Conservation (phyloP, 495 filamentous ascomycete species). For the Podospora didyma region DNA sequence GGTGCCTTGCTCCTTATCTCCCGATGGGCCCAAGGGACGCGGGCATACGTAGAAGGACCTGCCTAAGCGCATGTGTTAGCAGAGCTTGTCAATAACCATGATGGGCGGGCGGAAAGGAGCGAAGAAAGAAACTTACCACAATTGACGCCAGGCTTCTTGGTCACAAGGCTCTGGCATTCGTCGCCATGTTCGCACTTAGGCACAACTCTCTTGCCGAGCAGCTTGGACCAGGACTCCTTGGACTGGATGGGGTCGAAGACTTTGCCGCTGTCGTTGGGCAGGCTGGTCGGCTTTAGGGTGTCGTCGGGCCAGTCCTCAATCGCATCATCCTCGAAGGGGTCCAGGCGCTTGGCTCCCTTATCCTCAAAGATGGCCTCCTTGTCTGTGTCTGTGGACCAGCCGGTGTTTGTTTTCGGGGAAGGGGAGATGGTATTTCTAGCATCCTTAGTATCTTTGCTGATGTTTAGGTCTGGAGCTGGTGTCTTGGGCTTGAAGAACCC, state of each 20-base stretch:
- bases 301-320: not conserved
- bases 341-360: no score
- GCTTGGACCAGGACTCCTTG: conserved; percentile 81
- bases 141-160: conserved; percentile 85
- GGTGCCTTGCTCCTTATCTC: conserved; percentile 74
- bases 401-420: not conserved
- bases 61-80: conserved; percentile 37
- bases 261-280: conserved; percentile 3
- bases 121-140: conserved; percentile 39
- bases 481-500: conserved; percentile 76
- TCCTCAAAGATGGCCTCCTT: no score
- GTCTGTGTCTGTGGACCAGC: no score
- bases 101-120: not conserved
- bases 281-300: not conserved
- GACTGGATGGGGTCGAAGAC: conserved; percentile 66
- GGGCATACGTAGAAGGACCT: conserved; percentile 84
- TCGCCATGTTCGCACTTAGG: conserved; percentile 88
- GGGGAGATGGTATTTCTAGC: not conserved
- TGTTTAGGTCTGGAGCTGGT: conserved; percentile 19
- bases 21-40: conserved; percentile 75
- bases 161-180: conserved; percentile 72
- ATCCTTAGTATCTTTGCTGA: not conserved
- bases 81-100: not conserved
- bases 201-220: conserved; percentile 69
- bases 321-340: not conserved